Base-by-base conservation (phyloP, 2,329 filamentous ascomycete genomes). In the Xylariaceae sp. region DNA sequence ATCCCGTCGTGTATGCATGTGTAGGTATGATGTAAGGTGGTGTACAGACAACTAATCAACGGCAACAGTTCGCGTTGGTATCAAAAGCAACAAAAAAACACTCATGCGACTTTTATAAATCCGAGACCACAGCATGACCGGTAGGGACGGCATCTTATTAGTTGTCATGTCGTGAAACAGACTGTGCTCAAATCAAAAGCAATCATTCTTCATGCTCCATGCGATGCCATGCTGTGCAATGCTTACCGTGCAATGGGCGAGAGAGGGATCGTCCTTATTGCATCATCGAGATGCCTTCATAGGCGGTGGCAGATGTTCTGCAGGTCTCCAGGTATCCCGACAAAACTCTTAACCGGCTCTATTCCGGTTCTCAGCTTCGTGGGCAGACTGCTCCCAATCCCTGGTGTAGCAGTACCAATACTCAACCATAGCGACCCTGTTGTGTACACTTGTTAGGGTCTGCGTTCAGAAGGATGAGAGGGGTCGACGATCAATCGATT, bases 381-480 rank as follows among this genome's bases (percentile, higher is more conserved):
- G 73, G 1, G 78, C 82, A 0, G 81, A 80, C 53, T 74, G 71
- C 51, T 83, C 71, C 82, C 82, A 85, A 65, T 84, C 78, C 6
- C 77, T 80, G n/a, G 72, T 67, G 58, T 76, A 74, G 1, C 82
- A 75, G 52, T 81, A 85, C 30, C 72, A 72, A 62, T 82, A 85
- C 65, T 85, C 82, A 15, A 83, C 78, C 4, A 72, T n/a, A 0
- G 78, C 74, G 11, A 83, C 80, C 34, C 81, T 83, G 47, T 30
- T 30, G 4, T 53, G 42, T 37, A 9, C 18, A 53, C 30, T 55
- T 44, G 15, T 54, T 15, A 53, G 52, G 34, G 15, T 11, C 37
- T 64, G 55, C 61, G 6, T 37, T 11, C 39, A 23, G 5, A 9
- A 3, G n/a, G 13, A 11, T 8, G n/a, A 11, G n/a, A 15, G 48